Conservation (phyloP, 257 asterid genomes). For the Lycium barbarum region DNA sequence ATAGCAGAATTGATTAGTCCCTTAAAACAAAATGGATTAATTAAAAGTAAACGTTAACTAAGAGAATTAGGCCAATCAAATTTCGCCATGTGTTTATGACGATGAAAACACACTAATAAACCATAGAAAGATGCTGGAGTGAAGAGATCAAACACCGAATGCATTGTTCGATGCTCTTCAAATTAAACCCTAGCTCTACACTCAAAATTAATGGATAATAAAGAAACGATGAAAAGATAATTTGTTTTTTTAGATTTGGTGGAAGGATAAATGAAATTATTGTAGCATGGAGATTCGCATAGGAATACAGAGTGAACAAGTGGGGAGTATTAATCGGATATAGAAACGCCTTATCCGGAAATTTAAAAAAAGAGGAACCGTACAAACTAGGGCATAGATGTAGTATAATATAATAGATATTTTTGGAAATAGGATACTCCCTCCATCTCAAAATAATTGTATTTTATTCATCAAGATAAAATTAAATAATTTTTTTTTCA, state of each 20-base stretch:
- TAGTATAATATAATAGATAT: too few relatives aligned
- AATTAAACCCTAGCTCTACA: constrained; percentile 23
- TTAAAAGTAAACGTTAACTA: constrained; percentile 40
- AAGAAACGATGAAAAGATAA: not conserved
- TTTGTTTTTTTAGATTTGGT: not conserved
- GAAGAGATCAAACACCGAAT: constrained; percentile 53
- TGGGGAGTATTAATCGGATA: constrained; percentile 1
- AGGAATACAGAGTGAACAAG: not conserved
- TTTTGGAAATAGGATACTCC: too few relatives aligned
- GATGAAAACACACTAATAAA: constrained; percentile 58
- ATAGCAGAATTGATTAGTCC: constrained; percentile 22
- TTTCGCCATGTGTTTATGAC: constrained; percentile 63
- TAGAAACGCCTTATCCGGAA: constrained; percentile 25
- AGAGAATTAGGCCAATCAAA: constrained; percentile 67
- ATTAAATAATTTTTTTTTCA: too few relatives aligned
- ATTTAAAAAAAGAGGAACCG: not conserved
- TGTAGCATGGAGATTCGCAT: not conserved
- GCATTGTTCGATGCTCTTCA: constrained; percentile 75
- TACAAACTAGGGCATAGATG: not conserved
- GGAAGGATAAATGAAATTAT: not conserved
- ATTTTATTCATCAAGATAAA: too few relatives aligned
- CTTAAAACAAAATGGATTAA: not conserved
- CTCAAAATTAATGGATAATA: not conserved
- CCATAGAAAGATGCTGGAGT: constrained; percentile 59
- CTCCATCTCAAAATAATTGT: too few relatives aligned